Evolutionary conservation across 2,329 filamentous ascomycete species (phyloP).

Genomic region (Alternaria rosae): DNA sequence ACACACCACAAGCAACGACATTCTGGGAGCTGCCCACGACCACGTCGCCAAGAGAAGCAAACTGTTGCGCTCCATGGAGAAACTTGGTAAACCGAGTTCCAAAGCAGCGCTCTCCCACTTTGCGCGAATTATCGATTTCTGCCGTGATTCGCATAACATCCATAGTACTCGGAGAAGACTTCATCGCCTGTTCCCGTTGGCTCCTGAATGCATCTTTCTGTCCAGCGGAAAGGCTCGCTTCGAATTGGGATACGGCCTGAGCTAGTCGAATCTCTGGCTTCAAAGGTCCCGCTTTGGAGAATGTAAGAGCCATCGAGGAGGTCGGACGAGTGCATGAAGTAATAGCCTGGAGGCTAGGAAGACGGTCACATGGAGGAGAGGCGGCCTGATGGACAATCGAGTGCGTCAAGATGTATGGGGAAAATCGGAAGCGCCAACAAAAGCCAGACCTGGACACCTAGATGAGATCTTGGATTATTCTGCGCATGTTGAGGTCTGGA

Average conservation of each 20-base stretch:
- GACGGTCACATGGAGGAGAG: neutral
- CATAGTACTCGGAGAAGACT: neutral
- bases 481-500: no score
- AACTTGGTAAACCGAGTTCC: slow-evolving; percentile 54
- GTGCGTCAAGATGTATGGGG: neutral
- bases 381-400: neutral
- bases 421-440: no score
- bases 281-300: neutral
- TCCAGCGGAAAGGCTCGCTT: neutral
- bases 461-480: no score
- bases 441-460: no score
- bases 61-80: slow-evolving; percentile 53
- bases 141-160: slow-evolving; percentile 43
- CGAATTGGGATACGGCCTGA: neutral
- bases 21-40: slow-evolving; percentile 56
- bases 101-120: slow-evolving; percentile 41
- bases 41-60: slow-evolving; percentile 53
- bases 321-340: neutral
- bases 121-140: slow-evolving; percentile 44
- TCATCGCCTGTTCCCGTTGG: neutral
- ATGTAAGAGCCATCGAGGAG: neutral
- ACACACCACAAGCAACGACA: slow-evolving; percentile 55
- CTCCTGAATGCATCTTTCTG: neutral
- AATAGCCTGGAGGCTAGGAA: neutral
- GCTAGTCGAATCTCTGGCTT: neutral